Base-by-base conservation (phyloP, 176 grass and related monocot genomes). In the Eleusine indica region DNA sequence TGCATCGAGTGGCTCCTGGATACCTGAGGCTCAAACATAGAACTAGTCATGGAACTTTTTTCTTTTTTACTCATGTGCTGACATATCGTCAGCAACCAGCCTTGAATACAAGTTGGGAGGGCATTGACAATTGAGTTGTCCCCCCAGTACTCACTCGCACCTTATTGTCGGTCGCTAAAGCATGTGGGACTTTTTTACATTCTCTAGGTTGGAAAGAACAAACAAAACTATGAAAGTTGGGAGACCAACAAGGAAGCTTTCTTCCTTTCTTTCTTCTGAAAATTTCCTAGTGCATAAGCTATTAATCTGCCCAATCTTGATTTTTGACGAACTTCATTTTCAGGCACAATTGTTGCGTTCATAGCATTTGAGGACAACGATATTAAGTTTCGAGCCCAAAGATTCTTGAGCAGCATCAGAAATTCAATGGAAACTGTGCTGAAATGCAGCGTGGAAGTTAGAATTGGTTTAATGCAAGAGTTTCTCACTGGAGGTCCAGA, bases 401-500 rank as follows among this genome's bases (percentile, higher is more conserved):
- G 91, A 85, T 99, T 96, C 77, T 71, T 94, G 72, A 96, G 93
- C 81, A 99, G 93, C 66, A 99, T 99, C 86, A 94, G 89, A 73
- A 88, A 99, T 80, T 96, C 96, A 42, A 83, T 96, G 44, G 96
- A 99, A 86, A 99, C 87, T 68, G 91, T 92, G 63, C 70, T 99
- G 70, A 89, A 86, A 84, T 87, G 83, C 71, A 91, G 82, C 44
- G 93, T 99, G 32, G 88, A 99, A 81, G 85, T 99, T 57, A 87
- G 75, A 67, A 89, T 96, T 10, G 81, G 87, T 71, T 87, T 94
- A 76, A 73, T 80, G 80, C 72, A 86, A 46, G 87, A 87, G 69
- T 76, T 85, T 77, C 81, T 82, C 51, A 60, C 71, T 69, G 87
- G 85, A 37, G 84, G 43, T 37, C 80, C 43, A 0, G 79, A 90